Base-by-base conservation (phyloP, 2,329 filamentous ascomycete species). In the Westerdykella aurantiaca region DNA sequence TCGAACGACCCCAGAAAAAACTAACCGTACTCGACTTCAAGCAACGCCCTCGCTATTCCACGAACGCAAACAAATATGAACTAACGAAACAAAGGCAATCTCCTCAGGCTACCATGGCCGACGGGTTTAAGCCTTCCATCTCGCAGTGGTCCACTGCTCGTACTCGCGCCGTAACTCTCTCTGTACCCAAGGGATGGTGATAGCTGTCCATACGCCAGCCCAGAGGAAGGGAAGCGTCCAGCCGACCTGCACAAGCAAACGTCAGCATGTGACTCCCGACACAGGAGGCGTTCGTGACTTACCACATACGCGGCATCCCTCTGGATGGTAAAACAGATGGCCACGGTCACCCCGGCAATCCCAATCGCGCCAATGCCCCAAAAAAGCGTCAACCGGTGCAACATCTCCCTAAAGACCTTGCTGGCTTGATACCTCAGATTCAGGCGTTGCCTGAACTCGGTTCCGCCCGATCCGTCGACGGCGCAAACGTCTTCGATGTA, bases 401-500 rank as follows among this genome's bases (percentile, higher is more conserved):
- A 61, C 73, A 78, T 77, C 48, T 70, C 66, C 23, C 76, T 68
- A 61, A 79, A 79, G 17, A 69, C 62, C 54, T 76, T 73, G 55
- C 72, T 75, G 2, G 75, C 72, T 58, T 75, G 71, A 56, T 78
- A 78, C 31, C 76, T 66, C 31, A 69, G 57, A 53, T 78, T 76
- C 29, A 79, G 63, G 3, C 71, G 60, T 52, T 77, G 72, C 34
- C 76, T 67, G 62, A 73, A 79, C 43, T 72, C 72, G 5, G 74
- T 78, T 6, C 73, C 73, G 17, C 75, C 76, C 12, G 64, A 69
- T 5, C 76, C 76, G 46, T 79, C 75, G 4, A 78, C 75, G 2
- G 74, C 74, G 34, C 71, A 69, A 21, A 79, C 65, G 50, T 79
- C 76, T 46, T 79, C 76, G 49, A 79, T 75, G 49, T 78, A 67